Evolutionary conservation across 257 asterid species (phyloP).

Genomic region (Dorcoceras hygrometricum): DNA sequence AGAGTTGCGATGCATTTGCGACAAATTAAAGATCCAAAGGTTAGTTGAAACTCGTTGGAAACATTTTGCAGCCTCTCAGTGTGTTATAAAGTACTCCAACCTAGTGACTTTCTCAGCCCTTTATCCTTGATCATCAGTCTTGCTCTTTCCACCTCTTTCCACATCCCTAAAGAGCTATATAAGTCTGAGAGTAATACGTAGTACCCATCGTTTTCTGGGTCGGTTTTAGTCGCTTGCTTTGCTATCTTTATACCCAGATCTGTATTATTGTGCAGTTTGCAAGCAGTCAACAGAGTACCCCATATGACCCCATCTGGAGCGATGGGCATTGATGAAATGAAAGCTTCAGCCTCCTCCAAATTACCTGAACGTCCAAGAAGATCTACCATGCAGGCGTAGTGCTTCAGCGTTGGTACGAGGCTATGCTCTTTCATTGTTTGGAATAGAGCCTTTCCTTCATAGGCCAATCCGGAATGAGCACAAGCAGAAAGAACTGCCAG

Average conservation of each 20-base stretch:
- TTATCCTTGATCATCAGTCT: conserved; percentile 53
- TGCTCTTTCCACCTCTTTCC: conserved; percentile 65
- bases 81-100: conserved; percentile 67
- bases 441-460: conserved; percentile 55
- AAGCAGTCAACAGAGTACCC: conserved; percentile 75
- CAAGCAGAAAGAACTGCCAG: conserved; percentile 74
- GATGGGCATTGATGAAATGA: conserved; percentile 64
- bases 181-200: conserved; percentile 57
- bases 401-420: conserved; percentile 56
- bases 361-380: conserved; percentile 61
- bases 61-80: conserved; percentile 14
- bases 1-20: neutral
- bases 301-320: conserved; percentile 66
- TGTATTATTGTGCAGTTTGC: conserved; percentile 54
- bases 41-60: neutral
- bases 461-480: conserved; percentile 68
- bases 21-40: neutral
- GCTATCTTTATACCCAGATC: conserved; percentile 70
- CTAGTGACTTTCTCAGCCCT: conserved; percentile 59
- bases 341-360: conserved; percentile 61
- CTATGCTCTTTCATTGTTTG: conserved; percentile 48
- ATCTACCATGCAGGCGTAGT: conserved; percentile 78
- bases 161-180: conserved; percentile 62
- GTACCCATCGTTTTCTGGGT: conserved; percentile 81
- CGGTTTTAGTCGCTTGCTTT: conserved; percentile 67